A percentile compares a stretch with the other conserved stretches of the same genome.
These are phyloP conservation scores for Sporopachydermia lactativora DNA, from an alignment of 805 yeast species.

Conservation along the genomic window DNA sequence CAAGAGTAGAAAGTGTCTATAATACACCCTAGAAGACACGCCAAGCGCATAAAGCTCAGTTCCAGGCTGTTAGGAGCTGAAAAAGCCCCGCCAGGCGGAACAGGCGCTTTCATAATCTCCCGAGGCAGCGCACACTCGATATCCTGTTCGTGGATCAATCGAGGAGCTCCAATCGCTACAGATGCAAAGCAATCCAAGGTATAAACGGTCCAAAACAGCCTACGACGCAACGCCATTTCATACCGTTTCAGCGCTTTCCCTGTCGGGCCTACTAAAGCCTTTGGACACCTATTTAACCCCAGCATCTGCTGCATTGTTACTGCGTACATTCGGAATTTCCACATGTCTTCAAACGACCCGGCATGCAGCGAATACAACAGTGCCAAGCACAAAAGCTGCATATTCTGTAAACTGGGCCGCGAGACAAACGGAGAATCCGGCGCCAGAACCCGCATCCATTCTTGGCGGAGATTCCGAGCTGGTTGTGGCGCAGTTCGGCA, in stretches of 20 bases:
- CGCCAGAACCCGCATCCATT: slow-evolving; percentile 5
- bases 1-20: slow-evolving; percentile 35
- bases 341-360: slow-evolving; percentile 55
- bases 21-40: slow-evolving; percentile 48
- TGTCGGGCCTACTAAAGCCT: slow-evolving; percentile 56
- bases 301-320: slow-evolving; percentile 72
- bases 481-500: slow-evolving; percentile 1
- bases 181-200: slow-evolving; percentile 56
- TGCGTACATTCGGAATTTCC: slow-evolving; percentile 55
- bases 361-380: slow-evolving; percentile 51
- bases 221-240: slow-evolving; percentile 68
- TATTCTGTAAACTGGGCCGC: slow-evolving; percentile 23
- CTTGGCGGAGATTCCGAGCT: slow-evolving; percentile 11
- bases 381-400: slow-evolving; percentile 49
- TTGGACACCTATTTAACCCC: slow-evolving; percentile 69
- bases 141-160: slow-evolving; percentile 64
- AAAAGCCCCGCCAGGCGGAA: neutral
- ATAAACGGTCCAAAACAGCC: slow-evolving; percentile 68
- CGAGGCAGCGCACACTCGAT: slow-evolving; percentile 68
- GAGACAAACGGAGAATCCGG: neutral
- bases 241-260: slow-evolving; percentile 50
- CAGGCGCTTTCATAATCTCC: neutral
- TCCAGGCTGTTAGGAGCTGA: neutral
- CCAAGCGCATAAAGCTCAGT: slow-evolving; percentile 10
- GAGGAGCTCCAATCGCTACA: slow-evolving; percentile 62